phyloP scores from a whole-genome alignment of 352 stramenopile genomes.

The Phytophthora parvispora region DNA sequence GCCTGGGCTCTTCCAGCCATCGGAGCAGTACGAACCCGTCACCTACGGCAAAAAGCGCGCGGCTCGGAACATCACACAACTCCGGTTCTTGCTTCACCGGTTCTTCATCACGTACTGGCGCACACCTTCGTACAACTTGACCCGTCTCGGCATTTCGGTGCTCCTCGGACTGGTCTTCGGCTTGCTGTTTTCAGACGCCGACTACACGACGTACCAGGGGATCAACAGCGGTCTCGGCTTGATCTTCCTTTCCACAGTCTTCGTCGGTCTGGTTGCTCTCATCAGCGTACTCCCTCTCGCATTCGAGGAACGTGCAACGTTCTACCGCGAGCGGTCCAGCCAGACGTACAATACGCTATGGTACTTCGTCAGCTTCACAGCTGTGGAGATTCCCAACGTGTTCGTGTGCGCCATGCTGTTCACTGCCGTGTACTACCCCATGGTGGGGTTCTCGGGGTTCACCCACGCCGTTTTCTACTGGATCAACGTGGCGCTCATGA shows the following conservation, averaged over 20 bases:
- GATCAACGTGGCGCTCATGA: slow-evolving; percentile 30
- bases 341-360: slow-evolving; percentile 82
- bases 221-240: slow-evolving; percentile 74
- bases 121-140: slow-evolving; percentile 88
- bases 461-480: slow-evolving; percentile 34
- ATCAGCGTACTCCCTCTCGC: slow-evolving; percentile 80
- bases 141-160: slow-evolving; percentile 72
- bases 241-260: slow-evolving; percentile 86
- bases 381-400: slow-evolving; percentile 31
- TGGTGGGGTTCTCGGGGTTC: slow-evolving; percentile 50
- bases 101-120: slow-evolving; percentile 72
- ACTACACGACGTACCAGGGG: slow-evolving; percentile 60
- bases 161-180: slow-evolving; percentile 85
- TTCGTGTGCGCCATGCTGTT: slow-evolving; percentile 20
- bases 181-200: slow-evolving; percentile 58
- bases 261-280: slow-evolving; percentile 83
- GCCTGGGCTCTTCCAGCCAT: slow-evolving; percentile 40
- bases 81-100: slow-evolving; percentile 56
- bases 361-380: slow-evolving; percentile 55
- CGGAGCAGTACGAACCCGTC: slow-evolving; percentile 7
- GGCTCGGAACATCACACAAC: slow-evolving; percentile 41
- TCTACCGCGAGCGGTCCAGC: slow-evolving; percentile 65
- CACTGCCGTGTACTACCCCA: slow-evolving; percentile 32
- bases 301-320: slow-evolving; percentile 88
- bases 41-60: slow-evolving; percentile 54